Evolutionary conservation across 352 stramenopile species (phyloP).

Genomic region (Phytophthora citrophthora): DNA sequence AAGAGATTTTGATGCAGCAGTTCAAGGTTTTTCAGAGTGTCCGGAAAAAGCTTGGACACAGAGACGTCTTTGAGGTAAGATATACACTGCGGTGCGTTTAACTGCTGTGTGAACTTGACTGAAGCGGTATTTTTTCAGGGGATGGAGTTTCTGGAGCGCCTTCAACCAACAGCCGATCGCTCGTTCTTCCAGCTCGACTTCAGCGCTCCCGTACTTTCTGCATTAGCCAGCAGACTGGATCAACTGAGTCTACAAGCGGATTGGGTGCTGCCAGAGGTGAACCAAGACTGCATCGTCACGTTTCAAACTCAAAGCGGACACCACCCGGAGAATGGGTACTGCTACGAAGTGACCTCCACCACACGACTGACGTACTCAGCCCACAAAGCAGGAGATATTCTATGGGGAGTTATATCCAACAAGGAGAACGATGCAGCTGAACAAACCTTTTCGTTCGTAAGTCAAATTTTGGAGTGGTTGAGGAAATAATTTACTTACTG

Average conservation of each 20-base stretch:
- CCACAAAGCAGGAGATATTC: not conserved
- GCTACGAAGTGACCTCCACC: not conserved
- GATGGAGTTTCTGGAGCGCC: not conserved
- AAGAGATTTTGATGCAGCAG: not conserved
- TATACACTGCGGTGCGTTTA: not conserved
- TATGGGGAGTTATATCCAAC: not conserved
- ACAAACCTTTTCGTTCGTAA: not conserved
- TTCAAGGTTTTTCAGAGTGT: conserved; percentile 1
- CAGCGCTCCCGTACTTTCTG: not conserved
- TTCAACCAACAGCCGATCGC: conserved; percentile 3
- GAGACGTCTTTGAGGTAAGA: not conserved
- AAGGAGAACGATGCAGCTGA: conserved; percentile 1
- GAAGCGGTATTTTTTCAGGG: not conserved
- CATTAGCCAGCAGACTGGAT: not conserved
- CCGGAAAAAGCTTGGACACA: not conserved
- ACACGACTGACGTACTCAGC: not conserved
- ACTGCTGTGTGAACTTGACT: not conserved
- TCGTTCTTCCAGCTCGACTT: conserved; percentile 8
- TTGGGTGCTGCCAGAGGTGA: not conserved
- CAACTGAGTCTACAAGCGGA: conserved; percentile 2
- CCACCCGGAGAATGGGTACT: not conserved
- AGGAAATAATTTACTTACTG: not conserved
- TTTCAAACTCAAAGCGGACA: conserved; percentile 1
- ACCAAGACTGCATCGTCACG: not conserved
- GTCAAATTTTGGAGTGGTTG: not conserved